Evolutionary conservation across 2,329 filamentous ascomycete genomes (phyloP).

Genomic region (Fusarium praegraminearum): DNA sequence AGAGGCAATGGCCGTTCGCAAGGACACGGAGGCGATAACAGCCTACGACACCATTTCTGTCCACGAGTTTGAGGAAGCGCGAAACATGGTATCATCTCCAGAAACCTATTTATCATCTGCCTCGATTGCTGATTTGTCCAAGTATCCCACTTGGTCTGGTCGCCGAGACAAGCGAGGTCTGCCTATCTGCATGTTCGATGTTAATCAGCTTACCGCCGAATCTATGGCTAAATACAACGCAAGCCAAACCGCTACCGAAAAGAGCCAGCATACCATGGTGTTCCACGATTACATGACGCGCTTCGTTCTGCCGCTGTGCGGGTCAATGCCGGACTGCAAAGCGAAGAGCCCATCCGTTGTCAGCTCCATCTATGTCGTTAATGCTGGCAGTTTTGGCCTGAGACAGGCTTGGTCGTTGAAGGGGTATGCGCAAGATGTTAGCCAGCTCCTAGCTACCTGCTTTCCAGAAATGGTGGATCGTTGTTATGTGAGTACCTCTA

Average conservation of each 20-base stretch:
- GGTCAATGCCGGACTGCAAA: not conserved
- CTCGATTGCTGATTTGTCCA: fast-evolving
- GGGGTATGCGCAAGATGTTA: not conserved
- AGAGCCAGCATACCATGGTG: not conserved
- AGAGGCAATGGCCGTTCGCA: not conserved
- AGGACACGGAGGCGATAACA: not conserved
- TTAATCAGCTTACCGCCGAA: not conserved
- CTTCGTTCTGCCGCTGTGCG: not conserved
- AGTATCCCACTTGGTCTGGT: conserved; percentile 2
- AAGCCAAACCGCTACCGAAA: not conserved
- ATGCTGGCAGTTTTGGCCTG: not conserved
- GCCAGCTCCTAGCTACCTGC: not conserved
- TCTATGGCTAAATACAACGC: conserved; percentile 1
- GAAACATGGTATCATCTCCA: not conserved
- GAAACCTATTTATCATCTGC: fast-evolving
- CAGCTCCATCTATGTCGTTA: not conserved
- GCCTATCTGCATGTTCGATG: not conserved
- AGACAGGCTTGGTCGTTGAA: conserved; percentile 7
- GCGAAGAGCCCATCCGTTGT: not conserved
- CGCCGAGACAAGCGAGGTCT: not conserved
- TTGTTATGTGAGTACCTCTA: not conserved
- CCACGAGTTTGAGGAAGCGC: not conserved
- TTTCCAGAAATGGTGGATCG: not conserved
- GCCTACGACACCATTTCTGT: not conserved
- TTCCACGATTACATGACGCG: conserved; percentile 1